phyloP scores from a whole-genome alignment of 441 rosid species.

The Mallotus japonicus region DNA sequence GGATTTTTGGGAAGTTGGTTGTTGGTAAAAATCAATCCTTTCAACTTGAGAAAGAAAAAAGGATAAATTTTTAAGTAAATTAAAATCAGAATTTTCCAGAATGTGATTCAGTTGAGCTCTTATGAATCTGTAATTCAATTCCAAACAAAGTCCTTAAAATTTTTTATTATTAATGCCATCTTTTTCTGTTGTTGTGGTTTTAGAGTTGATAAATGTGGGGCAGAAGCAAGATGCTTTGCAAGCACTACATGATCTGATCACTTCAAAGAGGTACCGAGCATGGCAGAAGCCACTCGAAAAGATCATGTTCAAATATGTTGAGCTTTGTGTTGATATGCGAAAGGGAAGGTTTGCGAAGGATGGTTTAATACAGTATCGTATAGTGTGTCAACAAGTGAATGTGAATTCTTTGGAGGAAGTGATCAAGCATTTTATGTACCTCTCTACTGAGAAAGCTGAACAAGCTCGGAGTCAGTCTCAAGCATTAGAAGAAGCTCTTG shows the following conservation, averaged over 20 bases:
- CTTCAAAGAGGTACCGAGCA: constrained; percentile 88
- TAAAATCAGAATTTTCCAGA: no score
- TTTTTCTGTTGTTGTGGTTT: constrained; percentile 12
- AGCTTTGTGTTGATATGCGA: constrained; percentile 93
- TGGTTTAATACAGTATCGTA: constrained; percentile 91
- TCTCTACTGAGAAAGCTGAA: constrained; percentile 96
- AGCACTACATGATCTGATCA: constrained; percentile 84
- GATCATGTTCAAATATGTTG: constrained; percentile 95
- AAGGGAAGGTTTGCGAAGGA: constrained; percentile 98
- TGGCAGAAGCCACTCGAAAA: constrained; percentile 92
- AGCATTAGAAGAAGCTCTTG: constrained; percentile 97
- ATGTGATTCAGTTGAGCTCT: no score
- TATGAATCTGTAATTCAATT: no score
- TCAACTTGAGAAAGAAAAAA: no score
- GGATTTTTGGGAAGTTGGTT: no score
- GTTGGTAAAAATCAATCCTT: no score
- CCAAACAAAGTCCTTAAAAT: no score
- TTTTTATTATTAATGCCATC: no score
- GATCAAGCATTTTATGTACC: constrained; percentile 91
- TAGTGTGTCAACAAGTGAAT: constrained; percentile 95
- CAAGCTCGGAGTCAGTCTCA: constrained; percentile 89
- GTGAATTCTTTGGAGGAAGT: constrained; percentile 98
- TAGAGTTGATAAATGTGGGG: constrained; percentile 95
- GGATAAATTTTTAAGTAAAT: no score
- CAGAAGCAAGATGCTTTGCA: constrained; percentile 98